These are phyloP conservation scores for Trichoderma polysporum DNA, from an alignment of 2,329 filamentous ascomycete species.

Conservation along the genomic window DNA sequence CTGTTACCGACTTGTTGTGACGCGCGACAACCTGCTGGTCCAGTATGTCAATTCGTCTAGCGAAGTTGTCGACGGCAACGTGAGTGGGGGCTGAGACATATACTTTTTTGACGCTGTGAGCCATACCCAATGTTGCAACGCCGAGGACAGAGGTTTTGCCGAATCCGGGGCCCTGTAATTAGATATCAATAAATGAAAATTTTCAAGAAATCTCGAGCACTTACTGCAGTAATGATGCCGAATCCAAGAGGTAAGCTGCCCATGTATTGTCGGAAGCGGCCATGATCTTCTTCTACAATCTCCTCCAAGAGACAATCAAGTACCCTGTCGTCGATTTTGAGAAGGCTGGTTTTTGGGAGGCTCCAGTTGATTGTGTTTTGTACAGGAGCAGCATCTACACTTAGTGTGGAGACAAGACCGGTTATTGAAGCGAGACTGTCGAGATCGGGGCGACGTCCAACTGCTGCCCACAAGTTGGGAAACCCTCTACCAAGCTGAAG, in stretches of 20 bases:
- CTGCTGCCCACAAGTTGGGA: no score
- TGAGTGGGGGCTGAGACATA: constrained; percentile 17
- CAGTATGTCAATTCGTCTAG: background rate
- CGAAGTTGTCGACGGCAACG: constrained; percentile 10
- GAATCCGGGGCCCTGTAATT: constrained; percentile 21
- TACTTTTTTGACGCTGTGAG: background rate
- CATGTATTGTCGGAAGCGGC: no score
- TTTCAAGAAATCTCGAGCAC: no score
- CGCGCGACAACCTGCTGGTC: background rate
- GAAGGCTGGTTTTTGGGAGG: no score
- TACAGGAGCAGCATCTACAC: no score
- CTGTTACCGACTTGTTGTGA: background rate
- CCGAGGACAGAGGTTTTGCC: constrained; percentile 20
- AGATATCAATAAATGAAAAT: background rate
- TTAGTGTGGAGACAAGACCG: no score
- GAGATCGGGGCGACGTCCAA: background rate
- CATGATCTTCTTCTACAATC: no score
- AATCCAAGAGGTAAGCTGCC: no score
- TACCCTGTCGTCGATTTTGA: no score
- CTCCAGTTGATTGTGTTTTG: no score
- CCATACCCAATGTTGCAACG: constrained; percentile 6
- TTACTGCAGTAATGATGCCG: background rate
- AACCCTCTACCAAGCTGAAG: background rate
- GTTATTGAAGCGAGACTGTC: no score
- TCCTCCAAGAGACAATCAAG: no score